Conservation (phyloP, 495 filamentous ascomycete species). For the Aspergillus funiculosus region DNA sequence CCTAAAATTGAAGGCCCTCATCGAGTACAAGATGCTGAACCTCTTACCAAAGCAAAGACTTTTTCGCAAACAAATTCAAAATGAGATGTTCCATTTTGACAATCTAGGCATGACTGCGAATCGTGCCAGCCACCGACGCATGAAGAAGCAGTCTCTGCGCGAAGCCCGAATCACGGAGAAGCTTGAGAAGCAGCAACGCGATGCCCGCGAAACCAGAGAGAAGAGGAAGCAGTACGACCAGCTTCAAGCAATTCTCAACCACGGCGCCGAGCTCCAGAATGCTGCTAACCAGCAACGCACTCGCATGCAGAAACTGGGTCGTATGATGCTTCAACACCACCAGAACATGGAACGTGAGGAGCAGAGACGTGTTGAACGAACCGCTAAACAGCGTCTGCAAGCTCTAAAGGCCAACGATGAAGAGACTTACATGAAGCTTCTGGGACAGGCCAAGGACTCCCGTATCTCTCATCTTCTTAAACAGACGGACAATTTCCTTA, state of each 20-base stretch:
- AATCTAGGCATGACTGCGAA: constrained; percentile 95
- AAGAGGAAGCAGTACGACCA: constrained; percentile 95
- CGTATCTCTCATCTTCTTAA: constrained; percentile 95
- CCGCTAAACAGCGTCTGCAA: constrained; percentile 98
- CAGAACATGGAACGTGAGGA: constrained; percentile 98
- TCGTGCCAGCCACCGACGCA: constrained; percentile 76
- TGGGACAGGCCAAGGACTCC: constrained; percentile 97
- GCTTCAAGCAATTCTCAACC: constrained; percentile 64
- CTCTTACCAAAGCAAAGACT: constrained; percentile 79
- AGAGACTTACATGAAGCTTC: constrained; percentile 92
- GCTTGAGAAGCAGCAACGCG: constrained; percentile 95
- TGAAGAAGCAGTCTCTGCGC: constrained; percentile 94
- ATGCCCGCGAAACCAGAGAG: constrained; percentile 87
- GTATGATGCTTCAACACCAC: constrained; percentile 80
- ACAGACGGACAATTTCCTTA: constrained; percentile 95
- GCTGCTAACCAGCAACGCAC: constrained; percentile 47
- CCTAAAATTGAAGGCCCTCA: constrained; percentile 80
- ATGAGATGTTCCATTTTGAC: constrained; percentile 86
- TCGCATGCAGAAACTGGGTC: constrained; percentile 78
- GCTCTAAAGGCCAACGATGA: constrained; percentile 98
- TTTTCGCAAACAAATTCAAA: constrained; percentile 76
- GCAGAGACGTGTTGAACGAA: constrained; percentile 93
- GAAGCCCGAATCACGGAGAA: constrained; percentile 97
- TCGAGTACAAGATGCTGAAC: constrained; percentile 84
- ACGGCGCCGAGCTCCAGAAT: constrained; percentile 60